Base-by-base conservation (phyloP, 768 basidiomycete species). In the Serendipita indica region DNA sequence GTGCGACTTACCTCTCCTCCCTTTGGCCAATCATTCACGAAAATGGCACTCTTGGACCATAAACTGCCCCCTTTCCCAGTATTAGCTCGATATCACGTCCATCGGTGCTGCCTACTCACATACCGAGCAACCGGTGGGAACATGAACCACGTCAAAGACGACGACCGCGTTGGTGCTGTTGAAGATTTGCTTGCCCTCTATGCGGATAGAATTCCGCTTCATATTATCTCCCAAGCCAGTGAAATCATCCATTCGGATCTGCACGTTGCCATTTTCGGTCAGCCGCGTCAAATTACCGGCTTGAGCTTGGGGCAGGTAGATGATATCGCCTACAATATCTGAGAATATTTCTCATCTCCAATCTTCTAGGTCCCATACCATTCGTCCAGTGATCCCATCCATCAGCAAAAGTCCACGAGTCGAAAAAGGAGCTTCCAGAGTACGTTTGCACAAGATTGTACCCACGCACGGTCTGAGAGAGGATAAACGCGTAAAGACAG, bases 61-160 rank as follows among this genome's bases (percentile, higher is more conserved):
- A 54, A 28, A 33, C 22, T 30, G 30, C 49, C 49, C 49, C 49
- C 49, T 54, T 18, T 10, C 10, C 10, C 10, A 10, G 35, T 37
- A n/a, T 37, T n/a, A 37, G 35, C 10, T 37, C 4, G 30, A 13
- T n/a, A 20, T 7, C n/a, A 20, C 12, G 35, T 10, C 35, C n/a
- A 7, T n/a, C 27, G 16, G n/a, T 18, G 49, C 7, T 4, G 30
- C 32, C n/a, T 12, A 54, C 49, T 27, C 13, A 46, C 49, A 54
- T 7, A 54, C 49, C 33, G 61, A 57, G 61, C 58, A 56, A 43
- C 65, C 46, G 43, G 59, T 58, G 64, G 62, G 64, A 57, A 63
- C 60, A 57, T 65, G 66, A 60, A 65, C 60, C 62, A 59, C 62
- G 65, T 69, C 65, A 45, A 43, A 64, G 61, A 64, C 65, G 33